Percentiles rank a stretch among this genome's conserved stretches.
phyloP scores from a whole-genome alignment of 352 stramenopile genomes.

The Phytopythium mirpurense region DNA sequence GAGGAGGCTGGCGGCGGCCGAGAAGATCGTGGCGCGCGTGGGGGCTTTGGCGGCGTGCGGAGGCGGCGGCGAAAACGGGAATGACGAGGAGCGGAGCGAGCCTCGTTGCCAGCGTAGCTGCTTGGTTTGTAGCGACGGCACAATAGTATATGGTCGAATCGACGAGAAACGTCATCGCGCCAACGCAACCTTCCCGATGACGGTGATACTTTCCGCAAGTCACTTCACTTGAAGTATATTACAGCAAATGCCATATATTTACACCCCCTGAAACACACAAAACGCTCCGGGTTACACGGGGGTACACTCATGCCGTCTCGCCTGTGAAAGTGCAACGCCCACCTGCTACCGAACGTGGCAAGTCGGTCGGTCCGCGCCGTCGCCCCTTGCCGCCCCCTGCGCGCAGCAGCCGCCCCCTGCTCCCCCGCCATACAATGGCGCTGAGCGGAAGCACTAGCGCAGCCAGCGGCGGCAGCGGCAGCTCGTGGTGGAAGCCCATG shows the following conservation, averaged over 20 bases:
- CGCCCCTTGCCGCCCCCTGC: neutral
- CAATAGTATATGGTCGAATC: too few species aligned
- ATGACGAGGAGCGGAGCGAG: slow-evolving; percentile 3
- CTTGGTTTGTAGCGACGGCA: too few species aligned
- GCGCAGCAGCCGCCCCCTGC: neutral
- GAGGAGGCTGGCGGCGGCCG: neutral
- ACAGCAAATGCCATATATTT: neutral
- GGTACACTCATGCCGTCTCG: too few species aligned
- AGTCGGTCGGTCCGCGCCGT: too few species aligned
- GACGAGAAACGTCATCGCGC: slow-evolving; percentile 1
- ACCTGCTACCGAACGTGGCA: too few species aligned
- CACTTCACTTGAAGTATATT: neutral
- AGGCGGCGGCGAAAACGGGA: slow-evolving; percentile 9
- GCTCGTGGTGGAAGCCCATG: slow-evolving; percentile 35
- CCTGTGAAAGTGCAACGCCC: slow-evolving; percentile 1
- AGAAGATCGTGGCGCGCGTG: neutral
- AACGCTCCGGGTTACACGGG: neutral
- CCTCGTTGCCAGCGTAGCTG: neutral
- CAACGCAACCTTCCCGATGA: neutral
- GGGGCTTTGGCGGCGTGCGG: neutral
- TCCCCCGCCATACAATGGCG: slow-evolving; percentile 5
- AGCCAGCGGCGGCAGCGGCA: slow-evolving; percentile 3
- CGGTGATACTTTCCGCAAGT: neutral
- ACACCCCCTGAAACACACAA: neutral
- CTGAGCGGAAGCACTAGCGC: slow-evolving; percentile 9